These are phyloP conservation scores for Candida jianshihensis DNA, from an alignment of 805 yeast species.

Conservation along the genomic window DNA sequence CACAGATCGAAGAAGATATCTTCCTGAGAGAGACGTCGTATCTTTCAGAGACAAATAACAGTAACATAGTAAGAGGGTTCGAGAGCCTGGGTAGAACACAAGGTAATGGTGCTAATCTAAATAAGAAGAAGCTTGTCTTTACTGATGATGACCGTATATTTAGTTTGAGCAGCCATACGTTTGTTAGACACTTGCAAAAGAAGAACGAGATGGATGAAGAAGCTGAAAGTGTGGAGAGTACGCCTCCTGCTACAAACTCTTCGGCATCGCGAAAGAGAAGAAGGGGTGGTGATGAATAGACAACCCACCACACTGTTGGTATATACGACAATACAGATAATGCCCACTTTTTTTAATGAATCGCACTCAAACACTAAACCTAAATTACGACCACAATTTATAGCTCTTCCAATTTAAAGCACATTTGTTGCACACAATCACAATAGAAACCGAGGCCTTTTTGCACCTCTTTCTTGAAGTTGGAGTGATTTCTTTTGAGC, in stretches of 20 bases:
- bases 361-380: no score
- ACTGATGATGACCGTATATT: constrained; percentile 77
- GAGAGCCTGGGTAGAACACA: constrained; percentile 62
- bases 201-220: constrained; percentile 30
- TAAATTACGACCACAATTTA: no score
- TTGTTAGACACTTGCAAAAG: constrained; percentile 54
- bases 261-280: constrained; percentile 7
- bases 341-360: no score
- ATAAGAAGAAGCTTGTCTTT: constrained; percentile 41
- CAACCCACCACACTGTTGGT: no score
- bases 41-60: constrained; percentile 58
- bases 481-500: no score
- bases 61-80: constrained; percentile 88
- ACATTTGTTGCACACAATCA: no score
- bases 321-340: no score
- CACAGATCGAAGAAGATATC: constrained; percentile 65
- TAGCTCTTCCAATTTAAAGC: no score
- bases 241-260: constrained; percentile 9
- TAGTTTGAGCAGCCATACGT: constrained; percentile 66
- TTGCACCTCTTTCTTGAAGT: no score
- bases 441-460: no score
- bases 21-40: constrained; percentile 75
- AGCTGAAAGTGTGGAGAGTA: constrained; percentile 18
- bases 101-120: constrained; percentile 22
- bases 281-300: constrained; percentile 9